These are phyloP conservation scores for Pseudozyma sp. DNA, from an alignment of 1,284 basidiomycete species.

Conservation along the genomic window DNA sequence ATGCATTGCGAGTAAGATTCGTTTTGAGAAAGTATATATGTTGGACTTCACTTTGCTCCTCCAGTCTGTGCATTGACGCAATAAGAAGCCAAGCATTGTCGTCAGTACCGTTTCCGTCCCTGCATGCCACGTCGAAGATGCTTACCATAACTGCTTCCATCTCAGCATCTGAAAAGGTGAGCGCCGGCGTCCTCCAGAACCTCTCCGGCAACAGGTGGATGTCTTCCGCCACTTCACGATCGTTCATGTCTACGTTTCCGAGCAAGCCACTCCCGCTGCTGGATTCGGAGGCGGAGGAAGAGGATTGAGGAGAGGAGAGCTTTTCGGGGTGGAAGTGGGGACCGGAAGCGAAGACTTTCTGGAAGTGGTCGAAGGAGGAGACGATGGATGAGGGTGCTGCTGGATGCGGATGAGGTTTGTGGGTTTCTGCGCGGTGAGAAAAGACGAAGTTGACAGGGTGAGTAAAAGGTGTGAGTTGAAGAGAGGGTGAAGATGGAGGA, in stretches of 20 bases:
- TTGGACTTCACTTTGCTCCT: constrained; percentile 24
- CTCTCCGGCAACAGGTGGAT: constrained; percentile 53
- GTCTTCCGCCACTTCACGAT: constrained; percentile 36
- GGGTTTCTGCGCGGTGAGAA: constrained; percentile 29
- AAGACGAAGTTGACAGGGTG: not conserved
- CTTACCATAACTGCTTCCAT: constrained; percentile 67
- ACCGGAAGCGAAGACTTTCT: constrained; percentile 57
- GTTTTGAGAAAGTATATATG: not conserved
- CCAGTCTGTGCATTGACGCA: constrained; percentile 24
- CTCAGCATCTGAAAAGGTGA: constrained; percentile 55
- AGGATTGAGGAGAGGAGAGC: constrained; percentile 24
- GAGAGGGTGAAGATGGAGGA: not conserved
- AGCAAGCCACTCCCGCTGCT: constrained; percentile 12
- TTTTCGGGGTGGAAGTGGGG: constrained; percentile 66
- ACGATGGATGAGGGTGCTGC: constrained; percentile 60
- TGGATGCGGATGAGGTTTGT: constrained; percentile 64
- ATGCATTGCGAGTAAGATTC: constrained; percentile 1
- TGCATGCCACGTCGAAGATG: not conserved
- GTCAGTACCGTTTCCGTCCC: not conserved
- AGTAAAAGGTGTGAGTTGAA: not conserved
- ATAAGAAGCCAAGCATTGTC: not conserved
- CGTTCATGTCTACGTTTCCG: constrained; percentile 24
- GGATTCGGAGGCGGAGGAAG: constrained; percentile 1
- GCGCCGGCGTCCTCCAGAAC: constrained; percentile 63
- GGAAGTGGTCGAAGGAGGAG: constrained; percentile 59